Evolutionary conservation across 208 protist genomes (phyloP), one percentile per base, ranked within the genome.

Genomic region (Trypanosoma scelopori): DNA sequence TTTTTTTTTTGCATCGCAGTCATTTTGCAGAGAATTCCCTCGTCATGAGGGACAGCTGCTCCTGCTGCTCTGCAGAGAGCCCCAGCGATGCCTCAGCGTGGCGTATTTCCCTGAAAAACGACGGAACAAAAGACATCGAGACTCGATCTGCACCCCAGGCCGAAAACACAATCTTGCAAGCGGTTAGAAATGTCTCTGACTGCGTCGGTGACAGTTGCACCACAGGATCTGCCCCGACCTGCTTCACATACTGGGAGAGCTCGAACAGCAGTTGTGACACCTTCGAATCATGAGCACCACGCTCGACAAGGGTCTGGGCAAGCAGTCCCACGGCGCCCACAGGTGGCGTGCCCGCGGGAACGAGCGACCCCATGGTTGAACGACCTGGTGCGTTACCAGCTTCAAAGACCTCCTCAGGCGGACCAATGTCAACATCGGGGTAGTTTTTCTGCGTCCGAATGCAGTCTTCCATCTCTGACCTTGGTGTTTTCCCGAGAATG

Each of bases 301-400:
- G 83, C 76, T 96, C 87, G 59, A 91, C 75, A 35, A 94, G 76
- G 16, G 84, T 76, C 71, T 94, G 87, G 4, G 84, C 73, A 25
- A 93, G 58, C 28, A 94, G 65, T 16, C 79, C 81, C 9, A 91
- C 79, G 35, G 86, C 87, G 47, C 58, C 72, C 47, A 77, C 66
- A 18, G 86, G 60, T 1, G 78, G 27, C 30, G 76, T 87, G 55
- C 69, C 79, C 2, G 63, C 49, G 9, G 84, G 84, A 41, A 96
- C 67, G 9, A 88, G 55, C 11, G 79, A 79, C 63, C 92, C 84
- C 32, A 59, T 65, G 20, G 74, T 67, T n/a, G 53, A 45, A 42
- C 76, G 77, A 67, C 85, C 85, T 49, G 53, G 46, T 5, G 50
- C 49, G 18, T 7, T n/a, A 15, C 39, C 59, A 16, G n/a, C 57